Base-by-base conservation (phyloP, 2,329 filamentous ascomycete genomes). In the Tolypocladium amazonense region DNA sequence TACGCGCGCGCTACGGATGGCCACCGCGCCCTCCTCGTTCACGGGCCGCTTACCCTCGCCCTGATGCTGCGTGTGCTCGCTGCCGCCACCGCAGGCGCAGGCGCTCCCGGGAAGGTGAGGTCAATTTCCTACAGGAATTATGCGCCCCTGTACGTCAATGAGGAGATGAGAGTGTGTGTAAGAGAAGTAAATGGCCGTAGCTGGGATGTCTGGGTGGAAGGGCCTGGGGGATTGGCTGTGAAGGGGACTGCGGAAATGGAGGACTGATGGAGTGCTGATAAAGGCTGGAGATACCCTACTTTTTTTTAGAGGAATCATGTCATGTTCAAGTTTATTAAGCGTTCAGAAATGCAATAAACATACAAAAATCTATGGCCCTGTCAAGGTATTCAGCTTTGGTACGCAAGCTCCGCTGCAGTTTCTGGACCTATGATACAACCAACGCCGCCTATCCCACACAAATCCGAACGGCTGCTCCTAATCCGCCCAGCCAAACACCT, bases 401-500 rank as follows among this genome's bases (percentile, higher is more conserved):
- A n/a, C 47, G 7, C 50, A 20, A 4, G 18, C 8, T 4, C 15
- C 47, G 27, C 15, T 6, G 27, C 18, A 33, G 25, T 7, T 50
- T 50, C 45, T 18, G 25, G 45, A 14, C 5, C 43, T 25, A 33
- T 52, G 7, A 35, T 23, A 23, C 54, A 39, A 18, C 54, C 35
- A 39, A 56, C 35, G 18, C 50, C 27, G 27, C 27, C 30, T 27
- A 38, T 20, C 2, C 15, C 25, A 11, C 20, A 23, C 50, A 54
- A 8, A 23, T 35, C 4, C 52, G n/a, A n/a, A 41, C 4, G 7
- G 23, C 35, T 2, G 14, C 23, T 20, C 30, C 37, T 41, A 56
- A 14, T 83, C 81, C 1, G 80, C 81, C 82, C 87, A 94, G 18
- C 94, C 93, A 83, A 97, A 97, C 3, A 96, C 86, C 68, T 96